Evolutionary conservation across 805 yeast species (phyloP).

Genomic region (Vanderwaltozyma verrucispora): DNA sequence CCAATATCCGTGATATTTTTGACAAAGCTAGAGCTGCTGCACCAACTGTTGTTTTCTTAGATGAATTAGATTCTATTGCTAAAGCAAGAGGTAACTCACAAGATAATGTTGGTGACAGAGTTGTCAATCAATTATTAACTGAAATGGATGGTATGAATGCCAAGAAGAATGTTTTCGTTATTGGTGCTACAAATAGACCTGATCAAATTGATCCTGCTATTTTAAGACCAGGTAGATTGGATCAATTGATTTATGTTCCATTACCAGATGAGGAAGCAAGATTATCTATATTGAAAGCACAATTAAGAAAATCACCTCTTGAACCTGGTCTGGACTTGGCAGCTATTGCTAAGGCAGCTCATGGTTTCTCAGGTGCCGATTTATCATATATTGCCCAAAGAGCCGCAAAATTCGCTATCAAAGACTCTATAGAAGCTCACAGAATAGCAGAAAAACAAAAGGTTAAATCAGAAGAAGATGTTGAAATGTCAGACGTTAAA

Average conservation of each 20-base stretch:
- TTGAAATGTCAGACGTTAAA: conserved; percentile 34
- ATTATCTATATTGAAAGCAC: conserved; percentile 86
- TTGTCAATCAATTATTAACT: conserved; percentile 90
- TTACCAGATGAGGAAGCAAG: conserved; percentile 95
- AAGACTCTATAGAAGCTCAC: conserved; percentile 90
- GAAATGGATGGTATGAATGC: conserved; percentile 99
- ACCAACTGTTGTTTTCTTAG: conserved; percentile 96
- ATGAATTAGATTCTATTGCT: conserved; percentile 96
- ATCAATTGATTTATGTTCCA: conserved; percentile 96
- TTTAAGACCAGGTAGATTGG: conserved; percentile 97
- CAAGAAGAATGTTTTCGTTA: conserved; percentile 95
- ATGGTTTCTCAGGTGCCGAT: conserved; percentile 99
- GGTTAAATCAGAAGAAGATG: conserved; percentile 38
- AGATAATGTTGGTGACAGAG: conserved; percentile 97
- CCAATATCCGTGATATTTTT: conserved; percentile 93
- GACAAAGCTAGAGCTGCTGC: conserved; percentile 99
- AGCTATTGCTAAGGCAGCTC: conserved; percentile 88
- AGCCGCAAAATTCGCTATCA: conserved; percentile 96
- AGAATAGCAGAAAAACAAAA: conserved; percentile 38
- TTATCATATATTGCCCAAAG: conserved; percentile 95
- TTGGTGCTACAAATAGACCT: conserved; percentile 99
- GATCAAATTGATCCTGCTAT: conserved; percentile 99
- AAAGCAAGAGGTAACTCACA: conserved; percentile 96
- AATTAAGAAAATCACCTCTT: conserved; percentile 94
- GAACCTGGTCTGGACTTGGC: conserved; percentile 90